Conservation (phyloP, 768 basidiomycete species). For the Mrakia gelida region DNA sequence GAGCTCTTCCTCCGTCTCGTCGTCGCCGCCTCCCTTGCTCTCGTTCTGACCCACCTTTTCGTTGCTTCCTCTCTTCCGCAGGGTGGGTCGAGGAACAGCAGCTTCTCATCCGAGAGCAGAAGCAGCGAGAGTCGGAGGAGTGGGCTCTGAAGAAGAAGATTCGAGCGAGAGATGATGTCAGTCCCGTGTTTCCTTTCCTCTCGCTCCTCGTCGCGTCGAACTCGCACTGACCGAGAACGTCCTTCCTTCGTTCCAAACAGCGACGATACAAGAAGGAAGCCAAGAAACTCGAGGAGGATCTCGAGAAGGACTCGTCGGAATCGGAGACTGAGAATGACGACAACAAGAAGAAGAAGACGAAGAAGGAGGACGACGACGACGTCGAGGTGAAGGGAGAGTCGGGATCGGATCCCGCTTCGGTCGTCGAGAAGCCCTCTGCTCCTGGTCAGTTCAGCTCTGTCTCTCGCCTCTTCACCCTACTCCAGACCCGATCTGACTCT, state of each 20-base stretch:
- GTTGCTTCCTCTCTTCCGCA: neutral
- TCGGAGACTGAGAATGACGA: too few relatives aligned
- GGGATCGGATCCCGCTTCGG: too few relatives aligned
- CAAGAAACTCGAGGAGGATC: neutral
- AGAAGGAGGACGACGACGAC: neutral
- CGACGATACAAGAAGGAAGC: neutral
- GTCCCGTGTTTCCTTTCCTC: neutral
- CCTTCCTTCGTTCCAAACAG: neutral
- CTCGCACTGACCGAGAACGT: neutral
- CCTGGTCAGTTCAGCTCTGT: neutral
- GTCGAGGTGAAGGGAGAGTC: neutral
- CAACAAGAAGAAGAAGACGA: neutral
- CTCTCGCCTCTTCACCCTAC: too few relatives aligned
- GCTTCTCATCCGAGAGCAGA: slow-evolving; percentile 3
- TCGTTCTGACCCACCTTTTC: neutral
- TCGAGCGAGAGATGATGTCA: neutral
- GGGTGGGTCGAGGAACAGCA: neutral
- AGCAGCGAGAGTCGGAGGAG: neutral
- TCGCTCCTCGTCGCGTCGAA: neutral
- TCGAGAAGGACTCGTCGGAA: neutral
- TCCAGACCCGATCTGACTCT: neutral
- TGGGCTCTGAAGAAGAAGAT: slow-evolving; percentile 11
- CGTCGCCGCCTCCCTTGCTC: too few relatives aligned
- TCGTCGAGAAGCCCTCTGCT: neutral
- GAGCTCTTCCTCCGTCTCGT: neutral